These are phyloP conservation scores for Phytopythium oedochilum DNA, from an alignment of 352 stramenopile genomes.

Conservation along the genomic window DNA sequence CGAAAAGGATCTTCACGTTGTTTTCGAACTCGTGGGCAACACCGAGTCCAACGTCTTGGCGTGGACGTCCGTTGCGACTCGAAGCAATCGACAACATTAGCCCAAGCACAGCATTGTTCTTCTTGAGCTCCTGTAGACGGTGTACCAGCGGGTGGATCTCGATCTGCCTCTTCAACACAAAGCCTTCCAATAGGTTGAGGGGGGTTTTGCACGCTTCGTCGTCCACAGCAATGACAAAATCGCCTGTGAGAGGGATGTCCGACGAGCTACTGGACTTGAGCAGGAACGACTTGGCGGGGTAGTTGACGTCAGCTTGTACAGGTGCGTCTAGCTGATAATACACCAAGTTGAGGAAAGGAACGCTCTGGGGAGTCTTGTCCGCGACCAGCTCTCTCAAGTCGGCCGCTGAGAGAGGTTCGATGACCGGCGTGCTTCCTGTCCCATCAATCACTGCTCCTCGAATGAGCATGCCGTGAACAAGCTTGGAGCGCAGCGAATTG, in stretches of 20 bases:
- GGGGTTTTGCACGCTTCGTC: conserved; percentile 35
- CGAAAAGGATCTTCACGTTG: conserved; percentile 47
- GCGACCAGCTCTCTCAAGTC: conserved; percentile 51
- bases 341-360: conserved; percentile 58
- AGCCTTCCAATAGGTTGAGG: conserved; percentile 64
- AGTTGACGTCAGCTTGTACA: conserved; percentile 24
- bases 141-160: conserved; percentile 59
- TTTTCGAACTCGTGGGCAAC: conserved; percentile 43
- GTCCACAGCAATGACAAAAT: conserved; percentile 66
- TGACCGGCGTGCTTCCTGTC: conserved; percentile 1
- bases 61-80: neutral
- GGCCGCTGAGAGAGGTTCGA: conserved; percentile 44
- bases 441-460: conserved; percentile 14
- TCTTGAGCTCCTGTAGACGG: conserved; percentile 58
- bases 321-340: conserved; percentile 42
- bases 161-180: conserved; percentile 56
- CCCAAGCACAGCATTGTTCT: conserved; percentile 25
- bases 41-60: conserved; percentile 18
- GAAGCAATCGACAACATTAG: conserved; percentile 2
- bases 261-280: conserved; percentile 12
- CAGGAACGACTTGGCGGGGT: conserved; percentile 42
- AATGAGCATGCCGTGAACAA: conserved; percentile 57
- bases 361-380: conserved; percentile 31
- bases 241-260: conserved; percentile 20
- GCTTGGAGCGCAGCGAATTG: conserved; percentile 51